Evolutionary conservation across 2,329 filamentous ascomycete species (phyloP).

Genomic region (Fusarium sp.): DNA sequence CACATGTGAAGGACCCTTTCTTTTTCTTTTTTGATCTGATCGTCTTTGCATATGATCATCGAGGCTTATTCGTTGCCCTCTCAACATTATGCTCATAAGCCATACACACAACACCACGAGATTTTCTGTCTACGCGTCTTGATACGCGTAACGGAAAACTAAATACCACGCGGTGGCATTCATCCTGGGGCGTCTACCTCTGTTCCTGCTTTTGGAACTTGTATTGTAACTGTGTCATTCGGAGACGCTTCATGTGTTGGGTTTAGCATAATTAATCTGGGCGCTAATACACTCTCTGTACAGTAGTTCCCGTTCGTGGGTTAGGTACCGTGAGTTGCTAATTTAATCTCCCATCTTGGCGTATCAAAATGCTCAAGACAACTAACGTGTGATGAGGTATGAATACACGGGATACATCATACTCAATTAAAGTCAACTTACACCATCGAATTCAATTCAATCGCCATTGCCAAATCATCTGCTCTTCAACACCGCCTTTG

Average conservation of each 20-base stretch:
- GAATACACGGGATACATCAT: not conserved
- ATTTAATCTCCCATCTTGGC: slow-evolving; percentile 13
- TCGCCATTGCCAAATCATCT: not conserved
- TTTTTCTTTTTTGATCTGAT: not conserved
- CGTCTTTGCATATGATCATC: slow-evolving; percentile 16
- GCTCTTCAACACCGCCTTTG: slow-evolving; percentile 26
- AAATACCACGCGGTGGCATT: not conserved
- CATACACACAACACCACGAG: slow-evolving; percentile 9
- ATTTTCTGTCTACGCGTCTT: slow-evolving; percentile 16
- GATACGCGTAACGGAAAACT: slow-evolving; percentile 18
- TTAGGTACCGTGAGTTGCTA: slow-evolving; percentile 8
- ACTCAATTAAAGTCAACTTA: not conserved
- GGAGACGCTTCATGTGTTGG: slow-evolving; percentile 8
- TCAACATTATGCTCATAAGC: slow-evolving; percentile 5
- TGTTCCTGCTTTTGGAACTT: not conserved
- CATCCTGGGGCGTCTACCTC: not conserved
- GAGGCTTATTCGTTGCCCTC: not conserved
- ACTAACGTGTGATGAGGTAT: not conserved
- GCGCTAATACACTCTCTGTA: slow-evolving; percentile 7
- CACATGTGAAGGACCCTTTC: slow-evolving; percentile 34
- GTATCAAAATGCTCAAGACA: not conserved
- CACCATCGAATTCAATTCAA: not conserved
- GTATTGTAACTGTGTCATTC: slow-evolving; percentile 1
- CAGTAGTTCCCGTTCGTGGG: slow-evolving; percentile 17
- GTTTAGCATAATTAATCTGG: slow-evolving; percentile 12